Evolutionary conservation across 176 grass and related monocot species (phyloP).

Genomic region (Zizania latifolia): DNA sequence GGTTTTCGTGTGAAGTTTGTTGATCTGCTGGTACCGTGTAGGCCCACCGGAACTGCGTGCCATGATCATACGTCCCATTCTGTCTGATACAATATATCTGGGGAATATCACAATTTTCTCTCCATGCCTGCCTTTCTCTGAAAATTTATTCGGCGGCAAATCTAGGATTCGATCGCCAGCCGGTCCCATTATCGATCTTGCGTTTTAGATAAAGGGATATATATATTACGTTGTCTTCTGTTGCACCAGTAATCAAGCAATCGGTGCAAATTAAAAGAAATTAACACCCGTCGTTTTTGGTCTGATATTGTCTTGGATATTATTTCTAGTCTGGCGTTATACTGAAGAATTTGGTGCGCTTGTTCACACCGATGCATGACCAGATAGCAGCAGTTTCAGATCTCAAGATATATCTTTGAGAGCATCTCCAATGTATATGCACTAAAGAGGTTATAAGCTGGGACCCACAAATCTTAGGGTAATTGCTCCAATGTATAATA

Average conservation of each 20-base stretch:
- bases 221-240: neutral
- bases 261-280: no score
- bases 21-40: neutral
- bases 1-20: neutral
- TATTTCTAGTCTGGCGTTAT: neutral
- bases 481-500: no score
- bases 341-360: neutral
- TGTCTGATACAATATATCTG: conserved; percentile 10
- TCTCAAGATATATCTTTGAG: neutral
- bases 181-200: neutral
- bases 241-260: neutral
- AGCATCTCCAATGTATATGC: no score
- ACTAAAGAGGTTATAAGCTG: no score
- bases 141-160: conserved; percentile 8
- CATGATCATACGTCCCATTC: neutral
- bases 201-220: no score
- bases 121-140: neutral
- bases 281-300: neutral
- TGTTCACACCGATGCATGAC: neutral
- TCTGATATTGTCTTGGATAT: neutral
- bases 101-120: neutral
- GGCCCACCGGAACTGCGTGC: neutral
- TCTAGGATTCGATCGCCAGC: neutral
- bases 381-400: neutral
- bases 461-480: no score